Evolutionary conservation across 306 rosid species (phyloP).

Genomic region (Castanea mollissima): DNA sequence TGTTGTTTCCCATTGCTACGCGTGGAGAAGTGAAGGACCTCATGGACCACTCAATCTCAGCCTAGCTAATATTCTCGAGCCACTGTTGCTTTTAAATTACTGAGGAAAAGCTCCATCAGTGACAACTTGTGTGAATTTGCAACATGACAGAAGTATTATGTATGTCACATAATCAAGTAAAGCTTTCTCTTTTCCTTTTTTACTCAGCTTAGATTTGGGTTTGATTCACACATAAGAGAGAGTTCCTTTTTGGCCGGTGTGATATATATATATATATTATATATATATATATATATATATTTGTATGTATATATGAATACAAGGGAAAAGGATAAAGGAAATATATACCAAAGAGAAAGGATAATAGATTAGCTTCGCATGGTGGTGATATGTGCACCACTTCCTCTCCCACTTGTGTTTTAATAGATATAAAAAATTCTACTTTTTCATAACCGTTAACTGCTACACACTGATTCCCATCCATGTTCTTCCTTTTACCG

Average conservation of each 20-base stretch:
- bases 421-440: neutral
- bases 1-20: slow-evolving; percentile 15
- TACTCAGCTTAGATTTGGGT: neutral
- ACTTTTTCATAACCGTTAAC: slow-evolving; percentile 32
- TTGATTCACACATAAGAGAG: slow-evolving; percentile 17
- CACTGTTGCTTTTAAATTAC: neutral
- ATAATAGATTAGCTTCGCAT: too few species aligned
- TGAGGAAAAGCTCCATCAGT: neutral
- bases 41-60: slow-evolving; percentile 27
- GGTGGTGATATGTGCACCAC: neutral
- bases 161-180: too few species aligned
- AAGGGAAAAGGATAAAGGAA: neutral
- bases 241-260: neutral
- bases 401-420: slow-evolving; percentile 13
- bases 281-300: neutral
- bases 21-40: slow-evolving; percentile 12
- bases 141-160: neutral
- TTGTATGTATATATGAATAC: neutral
- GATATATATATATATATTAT: neutral
- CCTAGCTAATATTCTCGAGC: slow-evolving; percentile 20
- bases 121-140: neutral
- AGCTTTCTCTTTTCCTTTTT: neutral
- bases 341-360: neutral
- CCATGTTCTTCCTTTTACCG: slow-evolving; percentile 17
- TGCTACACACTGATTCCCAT: slow-evolving; percentile 43